Percentiles rank a stretch among this genome's conserved stretches.
Evolutionary conservation across 192 early-diverging fungal species (phyloP).

Genomic region (Podila verticillata): DNA sequence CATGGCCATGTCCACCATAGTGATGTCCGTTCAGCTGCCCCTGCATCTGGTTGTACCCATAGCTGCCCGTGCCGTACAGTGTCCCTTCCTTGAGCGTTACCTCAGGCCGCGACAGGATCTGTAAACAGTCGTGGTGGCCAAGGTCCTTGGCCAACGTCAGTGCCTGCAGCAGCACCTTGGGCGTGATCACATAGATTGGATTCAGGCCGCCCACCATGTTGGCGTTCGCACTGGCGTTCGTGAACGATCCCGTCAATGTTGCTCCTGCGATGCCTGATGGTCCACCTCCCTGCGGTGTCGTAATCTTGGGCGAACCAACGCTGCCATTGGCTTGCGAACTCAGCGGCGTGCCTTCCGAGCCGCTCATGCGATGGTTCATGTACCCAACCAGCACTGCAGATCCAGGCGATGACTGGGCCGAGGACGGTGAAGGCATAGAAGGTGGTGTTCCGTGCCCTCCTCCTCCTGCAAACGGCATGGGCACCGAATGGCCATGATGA

Average conservation of each 20-base stretch:
- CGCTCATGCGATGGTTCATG: conserved; percentile 26
- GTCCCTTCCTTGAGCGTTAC: conserved; percentile 47
- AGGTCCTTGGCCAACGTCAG: conserved; percentile 44
- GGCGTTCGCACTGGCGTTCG: conserved; percentile 45
- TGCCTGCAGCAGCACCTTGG: conserved; percentile 43
- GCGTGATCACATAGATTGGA: conserved; percentile 41
- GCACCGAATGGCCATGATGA: conserved; percentile 32
- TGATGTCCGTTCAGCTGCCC: conserved; percentile 8
- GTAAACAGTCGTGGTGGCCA: conserved; percentile 39
- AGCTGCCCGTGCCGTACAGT: conserved; percentile 46
- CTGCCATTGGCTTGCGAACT: conserved; percentile 1
- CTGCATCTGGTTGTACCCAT: conserved; percentile 39
- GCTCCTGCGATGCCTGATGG: background rate
- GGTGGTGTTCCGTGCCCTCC: conserved; percentile 40
- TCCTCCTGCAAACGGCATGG: conserved; percentile 35
- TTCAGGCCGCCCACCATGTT: conserved; percentile 43
- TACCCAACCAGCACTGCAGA: conserved; percentile 34
- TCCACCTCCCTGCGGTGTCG: conserved; percentile 27
- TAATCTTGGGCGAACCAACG: conserved; percentile 30
- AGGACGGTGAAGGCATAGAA: conserved; percentile 46
- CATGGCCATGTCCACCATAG: conserved; percentile 26
- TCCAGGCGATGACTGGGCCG: conserved; percentile 44
- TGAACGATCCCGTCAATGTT: conserved; percentile 32
- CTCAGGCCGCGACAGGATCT: conserved; percentile 40
- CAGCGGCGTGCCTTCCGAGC: background rate